Evolutionary conservation across 2,329 filamentous ascomycete genomes (phyloP), one percentile per base, ranked within the genome.

Genomic region (Scedosporium boydii): DNA sequence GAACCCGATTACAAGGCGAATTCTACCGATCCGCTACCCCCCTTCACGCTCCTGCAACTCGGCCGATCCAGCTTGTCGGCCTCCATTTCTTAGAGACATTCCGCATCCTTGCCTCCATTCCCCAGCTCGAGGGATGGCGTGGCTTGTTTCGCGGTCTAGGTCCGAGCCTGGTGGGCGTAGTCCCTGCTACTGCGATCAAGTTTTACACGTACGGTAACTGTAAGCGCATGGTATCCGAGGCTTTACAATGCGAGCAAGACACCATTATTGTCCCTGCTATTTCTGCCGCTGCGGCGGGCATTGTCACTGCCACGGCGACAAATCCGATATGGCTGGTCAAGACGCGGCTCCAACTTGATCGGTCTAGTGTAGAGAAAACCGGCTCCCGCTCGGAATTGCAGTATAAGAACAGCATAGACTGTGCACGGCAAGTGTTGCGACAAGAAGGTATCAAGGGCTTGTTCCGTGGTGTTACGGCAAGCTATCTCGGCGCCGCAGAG

Each of bases 271-370:
- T 96, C 12, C 91, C 96, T 72, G 80, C 96, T 9, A 78, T 83
- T 58, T 87, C 91, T 1, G 93, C 90, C 5, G 85, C 89, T 1
- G 80, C 82, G 14, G 92, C 93, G 0, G 93, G 93, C 2, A 84
- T 97, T 53, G 87, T 87, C 6, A 97, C 93, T 0, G 90, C 90
- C 58, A 97, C 93, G 1, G 90, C 89, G 26, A 98, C 93, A 41
- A 97, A 97, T 74, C 93, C 93, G 1, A 96, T 97, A 70, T 97
- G 93, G 93, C 83, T 98, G 65, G 86, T 97, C 71, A 98, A 98
- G 81, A 98, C 93, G 46, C 82, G 93, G 38, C 74, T 98, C 68
- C 93, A 98, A 76, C 83, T 98, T 44, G 93, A 97, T 77, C 96
- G 93, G 78, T 90, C 90, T 71, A 84, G 86, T 60, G 88, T 88